phyloP scores from a whole-genome alignment of 495 filamentous ascomycete species.

The Cairneyella variabilis region DNA sequence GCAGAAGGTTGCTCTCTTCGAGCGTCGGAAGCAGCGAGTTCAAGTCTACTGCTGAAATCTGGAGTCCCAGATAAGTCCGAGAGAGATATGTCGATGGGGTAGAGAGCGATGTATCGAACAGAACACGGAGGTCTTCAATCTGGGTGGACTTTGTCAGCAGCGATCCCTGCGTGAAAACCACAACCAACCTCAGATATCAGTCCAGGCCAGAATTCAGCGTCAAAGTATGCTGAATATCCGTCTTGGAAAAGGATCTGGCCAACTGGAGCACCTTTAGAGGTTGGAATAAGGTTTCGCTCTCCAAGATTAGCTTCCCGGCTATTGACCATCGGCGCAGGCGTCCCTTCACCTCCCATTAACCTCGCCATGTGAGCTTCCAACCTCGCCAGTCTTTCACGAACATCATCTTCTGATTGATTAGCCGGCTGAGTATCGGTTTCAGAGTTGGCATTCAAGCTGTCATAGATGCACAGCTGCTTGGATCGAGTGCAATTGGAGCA shows the following conservation, averaged over 20 bases:
- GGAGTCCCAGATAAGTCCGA: neutral
- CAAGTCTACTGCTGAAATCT: neutral
- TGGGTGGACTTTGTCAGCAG: neutral
- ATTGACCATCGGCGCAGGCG: too few species aligned
- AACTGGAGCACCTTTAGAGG: neutral
- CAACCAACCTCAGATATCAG: constrained; percentile 12
- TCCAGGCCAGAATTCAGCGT: constrained; percentile 14
- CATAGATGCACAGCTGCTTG: constrained; percentile 17
- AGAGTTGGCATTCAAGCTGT: neutral
- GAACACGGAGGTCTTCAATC: constrained; percentile 16
- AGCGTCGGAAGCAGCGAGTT: constrained; percentile 4
- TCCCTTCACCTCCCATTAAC: constrained; percentile 3
- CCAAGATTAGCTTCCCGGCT: too few species aligned
- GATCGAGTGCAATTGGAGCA: constrained; percentile 29
- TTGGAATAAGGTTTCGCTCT: too few species aligned
- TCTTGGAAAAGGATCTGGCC: constrained; percentile 20
- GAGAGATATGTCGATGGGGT: constrained; percentile 5
- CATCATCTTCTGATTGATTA: constrained; percentile 1
- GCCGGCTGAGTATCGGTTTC: neutral
- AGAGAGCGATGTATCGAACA: constrained; percentile 15
- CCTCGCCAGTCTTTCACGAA: constrained; percentile 9
- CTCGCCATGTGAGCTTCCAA: constrained; percentile 12
- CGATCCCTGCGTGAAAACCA: neutral
- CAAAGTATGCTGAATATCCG: constrained; percentile 11
- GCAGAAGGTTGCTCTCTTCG: constrained; percentile 17